phyloP scores from a whole-genome alignment of 805 yeast genomes.

The Clavispora asparagi region DNA sequence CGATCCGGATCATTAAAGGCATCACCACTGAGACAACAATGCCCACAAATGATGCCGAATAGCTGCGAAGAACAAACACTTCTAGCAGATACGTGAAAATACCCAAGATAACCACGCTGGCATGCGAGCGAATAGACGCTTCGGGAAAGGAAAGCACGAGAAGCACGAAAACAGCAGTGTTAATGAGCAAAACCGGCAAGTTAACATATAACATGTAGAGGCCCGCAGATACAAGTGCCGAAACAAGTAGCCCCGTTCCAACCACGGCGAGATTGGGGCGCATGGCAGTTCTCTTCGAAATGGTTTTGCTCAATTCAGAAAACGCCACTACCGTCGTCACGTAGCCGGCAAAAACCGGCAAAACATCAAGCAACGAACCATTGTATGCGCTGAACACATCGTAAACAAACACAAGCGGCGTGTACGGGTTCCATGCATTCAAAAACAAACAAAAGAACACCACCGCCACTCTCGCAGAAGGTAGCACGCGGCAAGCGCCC shows the following conservation, averaged over 20 bases:
- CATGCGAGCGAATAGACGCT: slow-evolving; percentile 4
- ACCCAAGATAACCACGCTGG: slow-evolving; percentile 8
- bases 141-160: slow-evolving; percentile 8
- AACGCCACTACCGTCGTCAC: slow-evolving; percentile 13
- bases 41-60: slow-evolving; percentile 1
- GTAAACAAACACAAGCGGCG: slow-evolving; percentile 22
- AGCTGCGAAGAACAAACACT: slow-evolving; percentile 8
- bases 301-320: slow-evolving; percentile 6
- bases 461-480: slow-evolving; percentile 22
- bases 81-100: slow-evolving; percentile 11
- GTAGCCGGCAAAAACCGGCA: slow-evolving; percentile 16
- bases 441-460: slow-evolving; percentile 26
- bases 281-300: background rate
- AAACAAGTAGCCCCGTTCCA: background rate
- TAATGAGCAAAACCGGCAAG: slow-evolving; percentile 10
- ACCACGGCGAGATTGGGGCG: background rate
- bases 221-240: background rate
- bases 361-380: background rate
- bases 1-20: slow-evolving; percentile 9
- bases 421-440: slow-evolving; percentile 25
- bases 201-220: slow-evolving; percentile 1
- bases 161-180: slow-evolving; percentile 9
- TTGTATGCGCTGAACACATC: slow-evolving; percentile 16
- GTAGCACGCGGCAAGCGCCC: slow-evolving; percentile 19
- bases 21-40: slow-evolving; percentile 5